A percentile compares a stretch with the other conserved stretches of the same genome.
Conservation (phyloP, 1,139 yeast species). For the Magnusiomyces magnusii region DNA sequence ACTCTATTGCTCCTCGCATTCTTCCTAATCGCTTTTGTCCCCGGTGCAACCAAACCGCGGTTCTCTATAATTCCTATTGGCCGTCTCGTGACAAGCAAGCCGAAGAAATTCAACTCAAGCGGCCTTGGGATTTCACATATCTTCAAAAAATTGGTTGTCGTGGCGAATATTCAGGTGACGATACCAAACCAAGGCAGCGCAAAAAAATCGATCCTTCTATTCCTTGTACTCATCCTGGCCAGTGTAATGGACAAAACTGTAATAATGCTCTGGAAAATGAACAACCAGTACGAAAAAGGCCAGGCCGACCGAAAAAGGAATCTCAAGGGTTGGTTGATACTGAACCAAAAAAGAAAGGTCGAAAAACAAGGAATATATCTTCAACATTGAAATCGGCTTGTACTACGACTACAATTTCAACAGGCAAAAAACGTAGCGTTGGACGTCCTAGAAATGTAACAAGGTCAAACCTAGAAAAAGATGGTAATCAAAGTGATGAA, state of each 20-base stretch:
- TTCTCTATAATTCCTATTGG: conserved; percentile 27
- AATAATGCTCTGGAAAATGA: no score
- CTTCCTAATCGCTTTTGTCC: conserved; percentile 24
- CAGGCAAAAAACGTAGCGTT: background rate
- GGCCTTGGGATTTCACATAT: conserved; percentile 16
- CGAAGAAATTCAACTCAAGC: conserved; percentile 18
- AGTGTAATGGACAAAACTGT: background rate
- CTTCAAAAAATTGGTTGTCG: conserved; percentile 13
- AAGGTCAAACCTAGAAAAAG: background rate
- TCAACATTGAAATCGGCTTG: background rate
- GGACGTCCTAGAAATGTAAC: background rate
- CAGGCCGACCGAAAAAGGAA: background rate
- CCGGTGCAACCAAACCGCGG: conserved; percentile 30
- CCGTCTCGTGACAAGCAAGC: conserved; percentile 21
- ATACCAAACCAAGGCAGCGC: background rate
- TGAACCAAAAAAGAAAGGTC: background rate
- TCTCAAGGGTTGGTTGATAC: no score
- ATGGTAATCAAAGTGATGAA: background rate
- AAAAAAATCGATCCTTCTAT: background rate
- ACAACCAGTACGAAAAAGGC: no score
- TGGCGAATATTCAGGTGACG: conserved; percentile 12
- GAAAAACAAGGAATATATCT: background rate
- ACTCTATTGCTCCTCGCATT: conserved; percentile 13
- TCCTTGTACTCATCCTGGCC: background rate
- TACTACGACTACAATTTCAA: background rate